Evolutionary conservation across 805 yeast species (phyloP).

Genomic region (Candida insectalens): DNA sequence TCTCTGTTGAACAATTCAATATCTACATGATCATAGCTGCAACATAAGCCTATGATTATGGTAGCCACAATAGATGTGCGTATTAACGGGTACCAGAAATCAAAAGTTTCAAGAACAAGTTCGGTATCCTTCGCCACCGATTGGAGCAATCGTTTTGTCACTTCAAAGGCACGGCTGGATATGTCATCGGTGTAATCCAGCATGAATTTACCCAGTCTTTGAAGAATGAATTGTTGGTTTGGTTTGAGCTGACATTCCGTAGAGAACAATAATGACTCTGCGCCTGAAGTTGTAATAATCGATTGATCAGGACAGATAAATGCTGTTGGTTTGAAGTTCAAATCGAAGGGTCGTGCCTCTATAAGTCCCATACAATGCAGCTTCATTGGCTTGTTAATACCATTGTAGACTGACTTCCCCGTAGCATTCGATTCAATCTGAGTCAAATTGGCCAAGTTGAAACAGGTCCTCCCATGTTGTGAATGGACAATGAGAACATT

Average conservation of each 20-base stretch:
- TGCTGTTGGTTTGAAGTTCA: too few relatives aligned
- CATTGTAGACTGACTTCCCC: too few relatives aligned
- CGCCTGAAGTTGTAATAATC: too few relatives aligned
- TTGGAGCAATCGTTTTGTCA: neutral
- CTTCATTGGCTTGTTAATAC: too few relatives aligned
- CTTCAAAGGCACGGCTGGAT: conserved; percentile 3
- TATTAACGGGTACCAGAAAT: neutral
- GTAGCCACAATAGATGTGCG: neutral
- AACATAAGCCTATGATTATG: conserved; percentile 6
- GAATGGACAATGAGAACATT: too few relatives aligned
- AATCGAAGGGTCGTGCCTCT: too few relatives aligned
- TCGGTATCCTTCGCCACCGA: neutral
- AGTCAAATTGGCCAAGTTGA: too few relatives aligned
- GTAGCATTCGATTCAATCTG: too few relatives aligned
- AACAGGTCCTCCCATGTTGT: too few relatives aligned
- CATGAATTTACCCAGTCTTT: conserved; percentile 7
- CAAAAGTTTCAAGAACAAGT: conserved; percentile 1
- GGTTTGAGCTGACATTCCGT: neutral
- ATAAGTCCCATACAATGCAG: too few relatives aligned
- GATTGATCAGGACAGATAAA: too few relatives aligned
- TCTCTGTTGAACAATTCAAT: conserved; percentile 1
- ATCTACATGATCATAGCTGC: conserved; percentile 3
- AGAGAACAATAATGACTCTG: too few relatives aligned
- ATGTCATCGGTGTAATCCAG: conserved; percentile 1
- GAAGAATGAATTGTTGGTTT: conserved; percentile 3